Evolutionary conservation across 2,329 filamentous ascomycete species (phyloP), one percentile per base, ranked within the genome.

Genomic region (Fonsecaea nubica): DNA sequence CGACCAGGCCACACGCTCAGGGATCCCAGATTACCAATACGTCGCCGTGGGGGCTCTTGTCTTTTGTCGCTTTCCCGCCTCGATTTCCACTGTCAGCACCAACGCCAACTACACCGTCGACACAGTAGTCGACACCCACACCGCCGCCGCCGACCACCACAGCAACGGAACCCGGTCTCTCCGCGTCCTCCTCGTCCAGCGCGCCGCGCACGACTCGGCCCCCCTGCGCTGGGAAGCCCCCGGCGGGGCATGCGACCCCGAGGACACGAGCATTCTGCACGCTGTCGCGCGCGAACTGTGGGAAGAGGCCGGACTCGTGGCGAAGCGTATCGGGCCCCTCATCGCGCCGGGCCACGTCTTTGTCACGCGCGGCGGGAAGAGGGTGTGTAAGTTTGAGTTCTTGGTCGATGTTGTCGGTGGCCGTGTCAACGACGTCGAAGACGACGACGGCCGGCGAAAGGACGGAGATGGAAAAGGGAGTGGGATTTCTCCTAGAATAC

Each of bases 231-330:
- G 84, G 84, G 85, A 87, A 69, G 77, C 83, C 0, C 84, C 85
- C 2, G 84, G 84, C 6, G 85, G 85, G 2, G 80, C 79, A 12
- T 77, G 78, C 33, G 84, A 86, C 42, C 71, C 75, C 10, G 74
- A 74, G 0, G 84, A 86, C 65, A 72, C 76, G 13, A 84, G 80
- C 0, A 76, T 87, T 38, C 73, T 86, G 0, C 80, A 83, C 58
- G 80, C 80, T 0, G 80, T 81, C 2, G 83, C 77, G 9, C 79
- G 84, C 7, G 84, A 86, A 69, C 74, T 85, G 10, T 78, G 79
- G 50, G 84, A 87, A 72, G 84, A 86, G 71, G 81, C 81, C 0
- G 84, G 84, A 0, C 74, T 86, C 25, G 75, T 75, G 52, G 80
- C 83, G 2, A 80, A 74, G 25, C 74, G 73, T 10, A 75, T 86